Evolutionary conservation across 2,329 filamentous ascomycete genomes (phyloP).

Genomic region (Ophiostoma triangulosporum): DNA sequence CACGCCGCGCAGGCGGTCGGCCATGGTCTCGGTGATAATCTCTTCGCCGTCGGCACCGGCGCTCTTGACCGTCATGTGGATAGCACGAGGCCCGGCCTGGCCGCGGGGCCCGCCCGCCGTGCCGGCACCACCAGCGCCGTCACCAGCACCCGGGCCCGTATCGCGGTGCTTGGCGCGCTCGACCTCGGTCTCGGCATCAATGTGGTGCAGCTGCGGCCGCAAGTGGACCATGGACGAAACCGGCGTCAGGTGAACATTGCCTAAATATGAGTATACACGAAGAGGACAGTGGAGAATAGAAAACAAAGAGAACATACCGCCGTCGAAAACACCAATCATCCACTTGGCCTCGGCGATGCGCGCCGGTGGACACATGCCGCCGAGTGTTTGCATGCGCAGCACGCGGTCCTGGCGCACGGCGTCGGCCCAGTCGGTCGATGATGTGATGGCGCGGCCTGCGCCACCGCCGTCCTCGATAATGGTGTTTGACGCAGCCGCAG

Average conservation of each 20-base stretch:
- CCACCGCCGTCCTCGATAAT: slow-evolving; percentile 3
- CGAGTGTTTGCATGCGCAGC: slow-evolving; percentile 68
- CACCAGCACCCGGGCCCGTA: slow-evolving; percentile 14
- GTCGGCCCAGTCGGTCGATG: slow-evolving; percentile 47
- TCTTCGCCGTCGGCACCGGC: slow-evolving; percentile 46
- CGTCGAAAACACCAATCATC: slow-evolving; percentile 85
- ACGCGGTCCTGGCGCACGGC: slow-evolving; percentile 58
- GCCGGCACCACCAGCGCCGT: slow-evolving; percentile 12
- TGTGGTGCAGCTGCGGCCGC: slow-evolving; percentile 81
- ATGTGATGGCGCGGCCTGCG: not conserved
- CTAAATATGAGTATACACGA: slow-evolving; percentile 26
- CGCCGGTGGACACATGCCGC: slow-evolving; percentile 46
- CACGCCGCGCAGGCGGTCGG: slow-evolving; percentile 59
- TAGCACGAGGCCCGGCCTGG: slow-evolving; percentile 50
- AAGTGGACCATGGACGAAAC: slow-evolving; percentile 75
- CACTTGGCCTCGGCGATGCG: slow-evolving; percentile 62
- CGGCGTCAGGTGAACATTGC: slow-evolving; percentile 75
- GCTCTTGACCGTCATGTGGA: slow-evolving; percentile 78
- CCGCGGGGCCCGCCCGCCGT: slow-evolving; percentile 12
- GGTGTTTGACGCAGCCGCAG: slow-evolving; percentile 1
- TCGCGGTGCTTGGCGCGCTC: slow-evolving; percentile 29
- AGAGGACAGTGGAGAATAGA: not conserved
- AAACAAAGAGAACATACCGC: slow-evolving; percentile 38
- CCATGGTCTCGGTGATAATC: slow-evolving; percentile 56
- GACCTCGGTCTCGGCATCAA: slow-evolving; percentile 71